phyloP scores from a whole-genome alignment of 805 yeast genomes.

The Starmera amethionina region DNA sequence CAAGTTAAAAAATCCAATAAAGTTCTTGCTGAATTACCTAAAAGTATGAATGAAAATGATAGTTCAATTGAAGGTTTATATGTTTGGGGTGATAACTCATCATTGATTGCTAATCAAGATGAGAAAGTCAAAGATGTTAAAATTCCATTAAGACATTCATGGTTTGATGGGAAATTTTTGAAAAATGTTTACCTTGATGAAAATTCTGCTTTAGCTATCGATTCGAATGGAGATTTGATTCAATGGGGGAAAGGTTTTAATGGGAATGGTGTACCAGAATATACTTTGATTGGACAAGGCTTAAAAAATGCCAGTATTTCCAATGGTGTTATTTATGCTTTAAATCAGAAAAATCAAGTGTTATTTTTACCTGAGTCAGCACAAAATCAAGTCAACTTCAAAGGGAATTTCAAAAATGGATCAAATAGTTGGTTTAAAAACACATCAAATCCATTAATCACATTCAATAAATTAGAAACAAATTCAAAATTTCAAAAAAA shows the following conservation, averaged over 20 bases:
- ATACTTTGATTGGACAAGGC: slow-evolving; percentile 37
- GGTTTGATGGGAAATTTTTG: slow-evolving; percentile 53
- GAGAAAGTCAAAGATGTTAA: slow-evolving; percentile 24
- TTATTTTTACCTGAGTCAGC: slow-evolving; percentile 22
- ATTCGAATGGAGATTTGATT: slow-evolving; percentile 59
- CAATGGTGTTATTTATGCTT: slow-evolving; percentile 41
- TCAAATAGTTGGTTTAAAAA: background rate
- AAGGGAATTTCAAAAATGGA: slow-evolving; percentile 7
- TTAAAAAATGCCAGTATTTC: slow-evolving; percentile 38
- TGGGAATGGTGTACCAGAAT: slow-evolving; percentile 20
- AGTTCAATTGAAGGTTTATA: slow-evolving; percentile 48
- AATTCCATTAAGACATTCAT: slow-evolving; percentile 49
- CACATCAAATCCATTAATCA: background rate
- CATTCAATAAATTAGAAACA: slow-evolving; percentile 4
- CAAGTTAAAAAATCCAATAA: slow-evolving; percentile 12
- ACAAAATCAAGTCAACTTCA: slow-evolving; percentile 4
- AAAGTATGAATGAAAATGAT: slow-evolving; percentile 23
- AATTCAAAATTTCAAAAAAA: slow-evolving; percentile 20
- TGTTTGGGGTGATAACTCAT: slow-evolving; percentile 49
- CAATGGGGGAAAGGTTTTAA: slow-evolving; percentile 52
- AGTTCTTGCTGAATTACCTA: slow-evolving; percentile 16
- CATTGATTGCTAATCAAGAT: slow-evolving; percentile 23
- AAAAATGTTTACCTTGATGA: slow-evolving; percentile 46
- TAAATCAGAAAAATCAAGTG: slow-evolving; percentile 27
- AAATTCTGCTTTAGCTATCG: slow-evolving; percentile 40